Evolutionary conservation across 2,329 filamentous ascomycete genomes (phyloP).

Genomic region (Epichloe festucae): DNA sequence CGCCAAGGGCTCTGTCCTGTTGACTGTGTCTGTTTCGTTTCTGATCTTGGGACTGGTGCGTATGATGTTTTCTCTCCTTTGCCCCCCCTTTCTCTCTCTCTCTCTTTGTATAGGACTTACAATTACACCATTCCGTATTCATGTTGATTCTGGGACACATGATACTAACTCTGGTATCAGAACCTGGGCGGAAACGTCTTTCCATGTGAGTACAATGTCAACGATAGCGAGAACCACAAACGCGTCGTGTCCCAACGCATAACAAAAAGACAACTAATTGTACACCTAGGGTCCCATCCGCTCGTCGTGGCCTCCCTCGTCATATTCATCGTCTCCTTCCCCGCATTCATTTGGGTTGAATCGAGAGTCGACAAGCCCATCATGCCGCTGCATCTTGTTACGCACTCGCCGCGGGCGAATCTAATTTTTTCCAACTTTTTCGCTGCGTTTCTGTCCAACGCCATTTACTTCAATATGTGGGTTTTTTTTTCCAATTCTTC

Average conservation of each 20-base stretch:
- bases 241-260: not conserved
- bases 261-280: not conserved
- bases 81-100: not conserved
- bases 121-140: too few species aligned
- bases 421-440: slow-evolving; percentile 44
- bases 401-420: slow-evolving; percentile 37
- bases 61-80: slow-evolving; percentile 3
- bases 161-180: slow-evolving; percentile 15
- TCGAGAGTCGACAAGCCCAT: slow-evolving; percentile 38
- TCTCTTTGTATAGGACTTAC: not conserved
- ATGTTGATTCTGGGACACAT: too few species aligned
- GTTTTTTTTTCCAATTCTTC: slow-evolving; percentile 6
- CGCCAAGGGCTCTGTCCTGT: slow-evolving; percentile 36
- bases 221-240: not conserved
- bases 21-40: slow-evolving; percentile 41
- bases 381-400: slow-evolving; percentile 44
- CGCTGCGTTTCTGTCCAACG: slow-evolving; percentile 37
- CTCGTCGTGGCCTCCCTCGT: slow-evolving; percentile 39
- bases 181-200: slow-evolving; percentile 51
- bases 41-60: slow-evolving; percentile 45
- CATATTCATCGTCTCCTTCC: slow-evolving; percentile 34
- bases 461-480: slow-evolving; percentile 47
- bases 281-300: slow-evolving; percentile 39
- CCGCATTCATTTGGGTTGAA: slow-evolving; percentile 40
- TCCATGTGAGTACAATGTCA: slow-evolving; percentile 30